Evolutionary conservation across 2,329 filamentous ascomycete species (phyloP), one percentile per base, ranked within the genome.

Genomic region (Pseudogymnoascus sp.): DNA sequence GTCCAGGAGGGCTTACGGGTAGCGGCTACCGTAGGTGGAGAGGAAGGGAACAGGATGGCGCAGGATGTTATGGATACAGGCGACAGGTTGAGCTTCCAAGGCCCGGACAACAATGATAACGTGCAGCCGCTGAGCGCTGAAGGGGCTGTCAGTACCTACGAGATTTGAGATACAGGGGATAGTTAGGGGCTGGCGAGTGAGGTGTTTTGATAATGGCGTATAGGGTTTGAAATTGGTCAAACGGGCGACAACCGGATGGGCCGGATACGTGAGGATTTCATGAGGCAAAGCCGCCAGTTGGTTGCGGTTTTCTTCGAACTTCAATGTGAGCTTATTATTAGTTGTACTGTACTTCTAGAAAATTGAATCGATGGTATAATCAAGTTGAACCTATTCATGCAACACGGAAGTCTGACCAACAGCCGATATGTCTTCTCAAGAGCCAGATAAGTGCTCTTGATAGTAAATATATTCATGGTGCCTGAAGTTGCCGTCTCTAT

Each of bases 1-100:
- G 89, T 92, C 0, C 91, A 97, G 77, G 88, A 92, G 54, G 82
- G 83, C 0, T 80, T 96, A n/a, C 83, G 81, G 74, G 78, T 77
- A 68, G 79, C 76, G 11, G 68, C 72, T 60, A 63, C 67, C 14
- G 69, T 78, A n/a, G 83, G 71, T 19, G 72, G 74, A 34, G 69
- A 74, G 10, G 69, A 77, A 23, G 74, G 72, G 16, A 66, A 73
- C 36, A 72, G 71, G 62, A 70, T 75, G 67, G 74, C 71, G 7
- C 73, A 76, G 60, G 69, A 75, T 54, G 68, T 71, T 4, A 69
- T 74, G 68, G 66, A 66, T 62, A 67, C 67, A 13, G 79, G 79
- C 14, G 82, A 82, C 28, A 79, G 79, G 28, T 74, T 88, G 68
- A 80, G 78, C 62, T 85, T 88, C 69, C 80, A 84, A 65, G 75